These are phyloP conservation scores for Triticum turgidum DNA, from an alignment of 176 grass and related monocot genomes.

Conservation along the genomic window DNA sequence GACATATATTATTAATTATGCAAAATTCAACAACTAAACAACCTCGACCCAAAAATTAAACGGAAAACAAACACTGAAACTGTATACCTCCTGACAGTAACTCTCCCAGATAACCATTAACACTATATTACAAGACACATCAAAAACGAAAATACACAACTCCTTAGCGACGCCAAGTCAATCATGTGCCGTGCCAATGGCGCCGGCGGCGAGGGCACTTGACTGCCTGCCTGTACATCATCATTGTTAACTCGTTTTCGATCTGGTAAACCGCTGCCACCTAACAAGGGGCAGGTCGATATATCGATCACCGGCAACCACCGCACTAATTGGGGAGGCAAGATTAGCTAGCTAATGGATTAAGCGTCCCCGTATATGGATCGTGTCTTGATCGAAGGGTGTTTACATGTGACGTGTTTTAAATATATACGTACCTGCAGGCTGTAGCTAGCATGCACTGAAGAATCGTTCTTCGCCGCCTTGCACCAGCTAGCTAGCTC, in stretches of 20 bases:
- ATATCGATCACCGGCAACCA: slow-evolving; percentile 15
- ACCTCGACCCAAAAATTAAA: too few relatives aligned
- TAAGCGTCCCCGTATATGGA: neutral
- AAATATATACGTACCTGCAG: neutral
- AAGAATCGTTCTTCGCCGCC: neutral
- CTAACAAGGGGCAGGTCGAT: neutral
- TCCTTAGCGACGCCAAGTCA: too few relatives aligned
- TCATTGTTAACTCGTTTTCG: neutral
- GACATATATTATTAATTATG: too few relatives aligned
- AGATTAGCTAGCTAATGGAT: neutral
- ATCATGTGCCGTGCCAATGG: neutral
- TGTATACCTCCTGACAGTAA: too few relatives aligned
- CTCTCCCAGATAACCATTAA: too few relatives aligned
- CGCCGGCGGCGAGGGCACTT: neutral
- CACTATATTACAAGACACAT: too few relatives aligned
- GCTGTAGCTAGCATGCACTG: neutral
- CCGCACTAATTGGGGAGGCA: slow-evolving; percentile 21
- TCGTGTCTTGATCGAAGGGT: neutral
- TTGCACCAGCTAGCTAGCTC: neutral
- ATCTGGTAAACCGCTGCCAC: neutral
- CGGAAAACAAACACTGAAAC: too few relatives aligned
- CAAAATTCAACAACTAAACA: too few relatives aligned
- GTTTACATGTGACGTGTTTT: neutral
- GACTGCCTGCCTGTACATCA: neutral
- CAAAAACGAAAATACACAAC: too few relatives aligned